These are phyloP conservation scores for Lasiodiplodia theobromae DNA, from an alignment of 2,329 filamentous ascomycete genomes.

Conservation along the genomic window DNA sequence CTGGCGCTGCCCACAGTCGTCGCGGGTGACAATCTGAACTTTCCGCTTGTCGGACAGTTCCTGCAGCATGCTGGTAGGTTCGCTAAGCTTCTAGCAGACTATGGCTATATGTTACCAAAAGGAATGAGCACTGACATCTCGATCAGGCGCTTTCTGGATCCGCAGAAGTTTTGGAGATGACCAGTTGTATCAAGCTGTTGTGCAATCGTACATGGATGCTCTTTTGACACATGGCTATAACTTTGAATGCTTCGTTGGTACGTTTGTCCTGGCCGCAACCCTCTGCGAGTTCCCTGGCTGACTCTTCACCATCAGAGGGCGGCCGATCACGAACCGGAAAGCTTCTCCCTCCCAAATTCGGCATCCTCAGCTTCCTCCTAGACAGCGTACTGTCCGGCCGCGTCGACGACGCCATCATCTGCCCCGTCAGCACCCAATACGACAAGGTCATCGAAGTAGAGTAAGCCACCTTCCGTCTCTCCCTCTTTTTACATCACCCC, in stretches of 20 bases:
- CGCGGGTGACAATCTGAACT: slow-evolving; percentile 94
- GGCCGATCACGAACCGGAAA: slow-evolving; percentile 93
- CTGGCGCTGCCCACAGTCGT: slow-evolving; percentile 90
- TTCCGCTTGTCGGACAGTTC: slow-evolving; percentile 87
- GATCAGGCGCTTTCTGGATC: slow-evolving; percentile 86
- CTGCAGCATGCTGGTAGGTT: slow-evolving; percentile 81
- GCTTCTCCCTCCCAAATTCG: slow-evolving; percentile 91
- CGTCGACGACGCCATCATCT: slow-evolving; percentile 90
- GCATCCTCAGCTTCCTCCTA: slow-evolving; percentile 88
- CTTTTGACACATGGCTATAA: slow-evolving; percentile 90
- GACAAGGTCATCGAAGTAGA: slow-evolving; percentile 99
- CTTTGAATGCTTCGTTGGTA: slow-evolving; percentile 87
- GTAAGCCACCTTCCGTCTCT: slow-evolving; percentile 40
- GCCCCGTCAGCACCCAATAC: slow-evolving; percentile 96
- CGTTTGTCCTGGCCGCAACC: not conserved
- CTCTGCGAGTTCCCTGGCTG: not conserved
- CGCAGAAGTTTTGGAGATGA: slow-evolving; percentile 91
- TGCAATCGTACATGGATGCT: slow-evolving; percentile 95
- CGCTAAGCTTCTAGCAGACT: not conserved
- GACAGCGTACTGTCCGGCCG: slow-evolving; percentile 89
- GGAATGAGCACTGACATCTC: slow-evolving; percentile 7
- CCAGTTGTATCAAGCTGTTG: slow-evolving; percentile 86
- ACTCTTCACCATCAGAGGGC: slow-evolving; percentile 67
- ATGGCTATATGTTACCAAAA: not conserved
- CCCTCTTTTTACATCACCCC: not conserved